Conservation (phyloP, 768 basidiomycete genomes). For the Cytidiella melzeri region DNA sequence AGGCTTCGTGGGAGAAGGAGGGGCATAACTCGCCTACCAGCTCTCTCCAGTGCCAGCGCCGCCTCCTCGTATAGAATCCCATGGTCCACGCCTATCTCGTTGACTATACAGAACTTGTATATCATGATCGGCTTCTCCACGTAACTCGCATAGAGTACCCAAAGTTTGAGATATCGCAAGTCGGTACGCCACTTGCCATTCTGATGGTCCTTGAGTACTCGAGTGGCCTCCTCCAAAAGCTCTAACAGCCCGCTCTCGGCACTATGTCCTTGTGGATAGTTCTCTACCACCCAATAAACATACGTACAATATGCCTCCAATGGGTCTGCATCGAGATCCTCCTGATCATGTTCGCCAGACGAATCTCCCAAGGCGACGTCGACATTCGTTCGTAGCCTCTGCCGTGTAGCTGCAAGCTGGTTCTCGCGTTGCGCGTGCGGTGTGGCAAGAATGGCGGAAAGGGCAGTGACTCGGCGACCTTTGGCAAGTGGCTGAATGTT, state of each 20-base stretch:
- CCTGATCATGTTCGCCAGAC: constrained; percentile 1
- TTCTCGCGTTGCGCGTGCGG: constrained; percentile 73
- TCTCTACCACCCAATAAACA: constrained; percentile 89
- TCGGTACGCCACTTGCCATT: constrained; percentile 73
- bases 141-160: constrained; percentile 89
- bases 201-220: constrained; percentile 72
- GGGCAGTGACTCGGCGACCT: constrained; percentile 73
- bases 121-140: constrained; percentile 88
- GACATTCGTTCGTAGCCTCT: constrained; percentile 64
- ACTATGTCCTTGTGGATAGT: constrained; percentile 89
- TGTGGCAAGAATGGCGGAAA: constrained; percentile 68
- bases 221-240: constrained; percentile 86
- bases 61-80: constrained; percentile 90
- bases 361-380: constrained; percentile 49
- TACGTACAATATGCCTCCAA: constrained; percentile 83
- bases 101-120: constrained; percentile 83
- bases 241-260: constrained; percentile 89
- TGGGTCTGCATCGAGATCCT: constrained; percentile 68
- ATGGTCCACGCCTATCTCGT: constrained; percentile 81
- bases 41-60: constrained; percentile 76
- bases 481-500: constrained; percentile 79
- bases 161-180: constrained; percentile 84
- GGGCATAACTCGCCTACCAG: constrained; percentile 55
- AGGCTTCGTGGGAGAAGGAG: not conserved
- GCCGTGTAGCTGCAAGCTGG: constrained; percentile 59